Conservation (phyloP, 306 rosid genomes). For the Benincasa hispida region DNA sequence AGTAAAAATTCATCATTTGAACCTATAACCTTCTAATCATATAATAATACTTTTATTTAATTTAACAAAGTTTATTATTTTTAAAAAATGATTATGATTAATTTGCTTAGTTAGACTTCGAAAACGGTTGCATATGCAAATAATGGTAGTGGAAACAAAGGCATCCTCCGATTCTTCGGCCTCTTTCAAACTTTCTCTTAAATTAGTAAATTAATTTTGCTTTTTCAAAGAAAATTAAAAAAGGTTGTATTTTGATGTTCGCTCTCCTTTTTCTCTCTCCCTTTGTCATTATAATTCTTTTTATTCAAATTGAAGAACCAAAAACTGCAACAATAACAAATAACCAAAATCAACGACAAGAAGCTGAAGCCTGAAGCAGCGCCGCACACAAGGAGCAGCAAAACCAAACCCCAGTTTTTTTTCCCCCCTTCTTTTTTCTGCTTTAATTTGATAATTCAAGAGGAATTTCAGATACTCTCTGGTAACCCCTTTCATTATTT, state of each 20-base stretch:
- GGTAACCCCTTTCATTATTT: slow-evolving; percentile 9
- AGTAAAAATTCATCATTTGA: no score
- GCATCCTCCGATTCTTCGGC: slow-evolving; percentile 17
- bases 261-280: slow-evolving; percentile 17
- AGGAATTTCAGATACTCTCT: slow-evolving; percentile 15
- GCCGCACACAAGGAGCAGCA: background rate
- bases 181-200: slow-evolving; percentile 12
- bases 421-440: background rate
- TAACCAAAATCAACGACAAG: background rate
- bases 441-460: slow-evolving; percentile 6
- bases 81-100: background rate
- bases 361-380: background rate
- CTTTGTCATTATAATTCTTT: background rate
- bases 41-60: no score
- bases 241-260: slow-evolving; percentile 11
- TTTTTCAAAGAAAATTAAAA: background rate
- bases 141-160: slow-evolving; percentile 13
- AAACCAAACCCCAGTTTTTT: background rate
- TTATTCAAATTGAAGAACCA: background rate
- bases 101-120: slow-evolving; percentile 19
- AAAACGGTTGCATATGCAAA: slow-evolving; percentile 23
- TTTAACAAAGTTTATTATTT: background rate
- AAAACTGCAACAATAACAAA: background rate
- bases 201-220: background rate
- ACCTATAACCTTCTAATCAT: no score